Base-by-base conservation (phyloP, 2,329 filamentous ascomycete genomes). In the Fusarium anguioides region DNA sequence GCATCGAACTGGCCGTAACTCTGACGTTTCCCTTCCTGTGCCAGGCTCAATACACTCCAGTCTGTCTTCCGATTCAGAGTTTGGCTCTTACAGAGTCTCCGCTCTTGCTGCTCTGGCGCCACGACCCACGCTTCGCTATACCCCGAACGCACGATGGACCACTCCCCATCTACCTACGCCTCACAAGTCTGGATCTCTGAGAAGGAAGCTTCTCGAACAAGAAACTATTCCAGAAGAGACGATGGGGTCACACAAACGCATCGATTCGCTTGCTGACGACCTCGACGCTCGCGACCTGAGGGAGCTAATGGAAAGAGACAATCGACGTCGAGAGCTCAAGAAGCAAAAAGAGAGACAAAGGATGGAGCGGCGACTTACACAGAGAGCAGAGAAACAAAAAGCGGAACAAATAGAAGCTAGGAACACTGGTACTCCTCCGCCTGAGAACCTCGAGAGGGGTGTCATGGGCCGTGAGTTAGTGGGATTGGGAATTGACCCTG, bases 261-360 rank as follows among this genome's bases (percentile, higher is more conserved):
- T 91, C 75, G 79, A 92, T 79, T 80, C 91, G 78, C 79, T 98
- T 41, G 96, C 94, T 21, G 92, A 98, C 75, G 91, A 92, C 60
- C 83, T 99, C 53, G 93, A 93, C 78, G 91, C 96, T 5, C 88
- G 91, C 50, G 94, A 93, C 70, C 78, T 99, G 36, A 87, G 95
- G 59, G 92, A 97, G 75, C 83, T 98, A 27, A 91, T 99, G 87
- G 96, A 99, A 72, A 85, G 96, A 60, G 96, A 99, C 74, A 86
- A 90, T 68, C 87, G 94, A 72, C 87, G 96, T 57, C 88, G 86
- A 67, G 92, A 97, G 69, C 88, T 89, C 75, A 94, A 92, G 78
- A 87, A 85, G 51, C 82, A 86, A 57, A 84, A 84, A 35, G 90
- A 95, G 21, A 87, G 89, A 64, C 88, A 93, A 64, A 87, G 85